Evolutionary conservation across 208 protist species (phyloP).

Genomic region (Histomonas meleagridis): DNA sequence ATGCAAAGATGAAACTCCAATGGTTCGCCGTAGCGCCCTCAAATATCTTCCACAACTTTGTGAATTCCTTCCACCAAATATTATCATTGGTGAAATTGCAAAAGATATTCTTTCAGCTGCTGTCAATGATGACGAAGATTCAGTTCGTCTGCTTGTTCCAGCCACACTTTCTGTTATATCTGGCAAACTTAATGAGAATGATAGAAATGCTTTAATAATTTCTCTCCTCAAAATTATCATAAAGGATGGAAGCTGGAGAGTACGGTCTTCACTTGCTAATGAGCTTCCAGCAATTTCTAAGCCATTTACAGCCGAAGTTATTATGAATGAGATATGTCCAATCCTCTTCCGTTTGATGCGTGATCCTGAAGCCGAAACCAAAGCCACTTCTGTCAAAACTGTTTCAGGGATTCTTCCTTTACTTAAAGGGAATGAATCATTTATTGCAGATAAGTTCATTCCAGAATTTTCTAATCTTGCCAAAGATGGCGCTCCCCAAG

Average conservation of each 20-base stretch:
- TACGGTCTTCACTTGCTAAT: background rate
- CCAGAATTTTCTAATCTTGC: background rate
- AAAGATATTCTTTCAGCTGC: background rate
- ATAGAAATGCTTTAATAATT: background rate
- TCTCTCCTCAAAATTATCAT: background rate
- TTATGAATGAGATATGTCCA: background rate
- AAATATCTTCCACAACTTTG: conserved; percentile 34
- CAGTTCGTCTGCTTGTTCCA: conserved; percentile 28
- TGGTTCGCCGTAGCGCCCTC: conserved; percentile 17
- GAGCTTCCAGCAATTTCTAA: conserved; percentile 2
- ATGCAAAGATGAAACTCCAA: conserved; percentile 25
- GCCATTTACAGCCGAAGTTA: background rate
- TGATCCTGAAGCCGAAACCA: conserved; percentile 27
- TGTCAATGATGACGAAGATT: conserved; percentile 34
- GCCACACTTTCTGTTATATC: background rate
- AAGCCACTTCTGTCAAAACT: background rate
- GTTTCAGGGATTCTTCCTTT: background rate
- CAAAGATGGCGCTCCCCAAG: conserved; percentile 30
- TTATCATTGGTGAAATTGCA: conserved; percentile 26
- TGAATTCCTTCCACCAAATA: background rate
- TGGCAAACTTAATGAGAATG: background rate
- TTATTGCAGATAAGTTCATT: conserved; percentile 24
- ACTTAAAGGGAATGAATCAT: background rate
- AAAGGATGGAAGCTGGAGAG: conserved; percentile 6
- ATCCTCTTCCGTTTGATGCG: background rate